A percentile compares a stretch with the other conserved stretches of the same genome.
phyloP scores from a whole-genome alignment of 257 asterid genomes.

The Solanum piurae region DNA sequence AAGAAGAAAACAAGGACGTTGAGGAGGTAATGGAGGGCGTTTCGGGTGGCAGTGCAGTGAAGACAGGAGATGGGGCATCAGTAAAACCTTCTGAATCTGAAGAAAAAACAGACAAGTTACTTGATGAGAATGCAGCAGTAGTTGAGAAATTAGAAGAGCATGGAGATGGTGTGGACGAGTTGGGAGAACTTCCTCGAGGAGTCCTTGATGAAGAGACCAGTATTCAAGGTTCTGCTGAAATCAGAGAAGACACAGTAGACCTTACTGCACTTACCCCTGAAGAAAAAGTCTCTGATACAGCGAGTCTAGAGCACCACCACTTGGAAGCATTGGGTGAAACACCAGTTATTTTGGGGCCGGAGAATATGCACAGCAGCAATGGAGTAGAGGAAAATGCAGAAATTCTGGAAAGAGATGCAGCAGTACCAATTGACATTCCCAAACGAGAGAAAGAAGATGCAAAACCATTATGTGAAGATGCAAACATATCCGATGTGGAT shows the following conservation, averaged over 20 bases:
- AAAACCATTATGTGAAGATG: not conserved
- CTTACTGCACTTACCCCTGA: not conserved
- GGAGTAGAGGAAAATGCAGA: not conserved
- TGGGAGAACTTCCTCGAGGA: not conserved
- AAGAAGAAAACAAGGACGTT: not conserved
- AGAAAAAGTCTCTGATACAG: not conserved
- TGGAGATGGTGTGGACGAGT: not conserved
- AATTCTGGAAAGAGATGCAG: not conserved
- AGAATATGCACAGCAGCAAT: not conserved
- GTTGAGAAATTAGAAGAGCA: conserved; percentile 2
- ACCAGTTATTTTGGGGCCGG: not conserved
- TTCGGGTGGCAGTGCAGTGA: not conserved
- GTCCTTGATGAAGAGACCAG: not conserved
- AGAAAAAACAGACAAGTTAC: not conserved
- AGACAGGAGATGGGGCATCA: not conserved
- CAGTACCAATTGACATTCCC: not conserved
- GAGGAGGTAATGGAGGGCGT: not conserved
- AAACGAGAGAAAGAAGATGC: not conserved
- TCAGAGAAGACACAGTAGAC: not conserved
- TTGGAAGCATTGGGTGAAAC: not conserved
- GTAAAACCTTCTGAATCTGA: not conserved
- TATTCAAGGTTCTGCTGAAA: not conserved
- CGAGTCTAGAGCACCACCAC: not conserved
- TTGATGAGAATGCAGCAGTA: not conserved
- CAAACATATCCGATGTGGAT: not conserved